Evolutionary conservation across 495 filamentous ascomycete genomes (phyloP).

Genomic region (Hypomontagnella submonticulosa): DNA sequence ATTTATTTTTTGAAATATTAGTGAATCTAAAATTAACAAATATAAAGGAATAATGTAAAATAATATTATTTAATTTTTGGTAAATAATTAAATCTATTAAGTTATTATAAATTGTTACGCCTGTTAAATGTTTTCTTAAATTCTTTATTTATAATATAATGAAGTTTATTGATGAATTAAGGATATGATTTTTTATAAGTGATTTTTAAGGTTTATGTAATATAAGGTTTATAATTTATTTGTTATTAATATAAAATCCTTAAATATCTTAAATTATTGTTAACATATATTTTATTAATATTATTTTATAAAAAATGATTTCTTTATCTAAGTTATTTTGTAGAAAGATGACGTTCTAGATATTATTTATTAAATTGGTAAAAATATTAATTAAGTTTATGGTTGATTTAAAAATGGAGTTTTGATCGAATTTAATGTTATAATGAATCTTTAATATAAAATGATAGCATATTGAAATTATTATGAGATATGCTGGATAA

Average conservation of each 20-base stretch:
- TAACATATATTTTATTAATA: slow-evolving; percentile 1
- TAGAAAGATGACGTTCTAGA: too few species aligned
- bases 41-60: slow-evolving; percentile 1
- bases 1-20: slow-evolving; percentile 2
- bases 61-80: not conserved
- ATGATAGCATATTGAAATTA: slow-evolving; percentile 4
- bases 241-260: not conserved
- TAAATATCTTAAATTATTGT: slow-evolving; percentile 1
- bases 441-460: not conserved
- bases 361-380: not conserved
- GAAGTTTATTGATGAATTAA: not conserved
- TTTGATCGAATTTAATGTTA: not conserved
- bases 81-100: not conserved
- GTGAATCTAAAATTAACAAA: slow-evolving; percentile 7
- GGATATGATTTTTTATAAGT: not conserved
- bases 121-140: not conserved
- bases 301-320: slow-evolving; percentile 9
- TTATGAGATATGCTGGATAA: slow-evolving; percentile 10
- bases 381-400: slow-evolving; percentile 1
- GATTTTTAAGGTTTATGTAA: not conserved
- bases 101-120: slow-evolving; percentile 7
- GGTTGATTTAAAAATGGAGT: slow-evolving; percentile 4
- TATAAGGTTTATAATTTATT: not conserved
- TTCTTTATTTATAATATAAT: not conserved
- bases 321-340: slow-evolving; percentile 3